Percentiles rank a stretch among this genome's conserved stretches.
Evolutionary conservation across 306 rosid genomes (phyloP).

Genomic region (Glycyrrhiza uralensis): DNA sequence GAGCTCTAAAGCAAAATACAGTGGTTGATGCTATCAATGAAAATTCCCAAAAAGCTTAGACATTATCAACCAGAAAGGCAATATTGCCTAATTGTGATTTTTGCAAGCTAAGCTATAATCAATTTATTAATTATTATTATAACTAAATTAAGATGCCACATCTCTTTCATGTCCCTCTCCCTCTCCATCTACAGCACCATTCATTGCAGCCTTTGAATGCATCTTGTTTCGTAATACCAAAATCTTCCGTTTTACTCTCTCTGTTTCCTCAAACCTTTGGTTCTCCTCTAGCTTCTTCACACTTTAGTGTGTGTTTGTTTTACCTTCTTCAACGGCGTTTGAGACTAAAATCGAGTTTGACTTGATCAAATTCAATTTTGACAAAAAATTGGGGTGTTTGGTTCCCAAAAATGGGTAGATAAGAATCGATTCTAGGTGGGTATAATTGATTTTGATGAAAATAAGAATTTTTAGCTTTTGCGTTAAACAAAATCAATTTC

Average conservation of each 20-base stretch:
- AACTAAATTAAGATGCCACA: constrained; percentile 50
- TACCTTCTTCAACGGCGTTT: too few species aligned
- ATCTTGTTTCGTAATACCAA: constrained; percentile 26
- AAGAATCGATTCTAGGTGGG: too few species aligned
- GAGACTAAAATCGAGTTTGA: too few species aligned
- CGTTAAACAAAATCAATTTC: too few species aligned
- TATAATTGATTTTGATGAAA: too few species aligned
- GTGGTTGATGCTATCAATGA: constrained; percentile 52
- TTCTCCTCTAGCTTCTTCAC: background rate
- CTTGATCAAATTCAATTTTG: too few species aligned
- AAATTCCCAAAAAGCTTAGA: constrained; percentile 39
- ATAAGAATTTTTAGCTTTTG: too few species aligned
- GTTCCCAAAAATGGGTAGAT: too few species aligned
- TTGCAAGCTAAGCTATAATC: constrained; percentile 76
- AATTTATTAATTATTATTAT: constrained; percentile 21
- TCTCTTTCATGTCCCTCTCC: constrained; percentile 63
- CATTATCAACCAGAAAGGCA: constrained; percentile 41
- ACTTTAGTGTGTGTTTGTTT: too few species aligned
- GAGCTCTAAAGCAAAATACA: constrained; percentile 39
- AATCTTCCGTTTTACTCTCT: background rate
- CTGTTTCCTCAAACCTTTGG: constrained; percentile 10
- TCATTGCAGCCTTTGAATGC: constrained; percentile 60
- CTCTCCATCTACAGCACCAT: constrained; percentile 26
- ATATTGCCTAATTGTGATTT: constrained; percentile 45
- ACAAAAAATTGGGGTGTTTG: too few species aligned